phyloP scores from a whole-genome alignment of 768 basidiomycete species.

The Pleurotus giganteus region DNA sequence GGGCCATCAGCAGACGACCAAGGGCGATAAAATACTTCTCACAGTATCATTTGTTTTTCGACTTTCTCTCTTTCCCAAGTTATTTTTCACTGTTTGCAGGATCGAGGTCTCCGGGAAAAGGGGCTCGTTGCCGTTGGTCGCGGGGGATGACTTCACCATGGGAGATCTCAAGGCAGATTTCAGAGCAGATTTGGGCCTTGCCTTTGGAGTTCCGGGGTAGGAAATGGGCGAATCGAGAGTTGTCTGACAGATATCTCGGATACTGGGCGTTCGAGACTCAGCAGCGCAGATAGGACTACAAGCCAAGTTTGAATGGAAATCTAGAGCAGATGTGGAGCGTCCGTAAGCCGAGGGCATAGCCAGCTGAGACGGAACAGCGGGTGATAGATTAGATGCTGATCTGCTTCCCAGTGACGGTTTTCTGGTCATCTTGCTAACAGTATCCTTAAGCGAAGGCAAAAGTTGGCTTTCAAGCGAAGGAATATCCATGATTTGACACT shows the following conservation, averaged over 20 bases:
- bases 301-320: not conserved
- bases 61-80: conserved; percentile 21
- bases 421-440: conserved; percentile 72
- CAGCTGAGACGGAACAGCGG: conserved; percentile 13
- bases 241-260: no score
- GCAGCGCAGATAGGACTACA: no score
- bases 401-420: conserved; percentile 33
- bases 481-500: conserved; percentile 49
- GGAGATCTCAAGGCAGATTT: conserved; percentile 40
- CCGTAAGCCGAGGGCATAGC: conserved; percentile 11
- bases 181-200: conserved; percentile 33
- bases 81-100: conserved; percentile 28
- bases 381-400: conserved; percentile 10
- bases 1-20: no score
- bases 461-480: conserved; percentile 63
- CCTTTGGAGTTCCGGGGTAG: not conserved
- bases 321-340: not conserved
- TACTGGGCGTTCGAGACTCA: no score
- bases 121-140: conserved; percentile 12
- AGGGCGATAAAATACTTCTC: no score
- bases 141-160: conserved; percentile 24
- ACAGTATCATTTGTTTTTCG: no score
- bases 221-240: no score
- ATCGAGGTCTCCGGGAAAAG: conserved; percentile 19
- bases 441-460: conserved; percentile 69